These are phyloP conservation scores for Hanseniaspora hatyaiensis DNA, from an alignment of 805 yeast genomes.

Conservation along the genomic window DNA sequence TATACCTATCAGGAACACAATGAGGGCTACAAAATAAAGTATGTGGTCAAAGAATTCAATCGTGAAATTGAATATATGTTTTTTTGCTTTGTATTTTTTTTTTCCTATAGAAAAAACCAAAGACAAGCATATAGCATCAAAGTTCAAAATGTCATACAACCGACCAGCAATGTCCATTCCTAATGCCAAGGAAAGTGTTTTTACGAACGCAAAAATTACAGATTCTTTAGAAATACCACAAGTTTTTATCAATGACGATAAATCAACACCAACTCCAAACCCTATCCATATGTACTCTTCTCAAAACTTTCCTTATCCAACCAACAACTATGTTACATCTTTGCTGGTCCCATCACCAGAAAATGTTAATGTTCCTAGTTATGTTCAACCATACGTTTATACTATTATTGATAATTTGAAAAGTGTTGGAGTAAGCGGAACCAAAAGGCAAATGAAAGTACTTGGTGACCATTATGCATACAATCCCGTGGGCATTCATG, in stretches of 20 bases:
- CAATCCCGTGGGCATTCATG: constrained; percentile 10
- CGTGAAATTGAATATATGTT: no score
- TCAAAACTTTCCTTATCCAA: constrained; percentile 17
- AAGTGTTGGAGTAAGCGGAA: constrained; percentile 33
- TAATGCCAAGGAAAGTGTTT: neutral
- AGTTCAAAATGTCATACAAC: neutral
- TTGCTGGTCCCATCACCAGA: constrained; percentile 15
- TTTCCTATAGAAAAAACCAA: no score
- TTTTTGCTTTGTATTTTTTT: no score
- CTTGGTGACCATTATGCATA: constrained; percentile 10
- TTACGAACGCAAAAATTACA: constrained; percentile 22
- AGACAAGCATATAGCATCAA: neutral
- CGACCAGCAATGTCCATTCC: constrained; percentile 12
- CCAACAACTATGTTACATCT: constrained; percentile 21
- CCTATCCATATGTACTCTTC: constrained; percentile 24
- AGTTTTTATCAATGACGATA: constrained; percentile 39
- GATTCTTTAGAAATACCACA: constrained; percentile 34
- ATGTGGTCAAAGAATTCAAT: no score
- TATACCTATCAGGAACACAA: no score
- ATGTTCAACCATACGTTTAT: constrained; percentile 22
- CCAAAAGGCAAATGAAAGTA: neutral
- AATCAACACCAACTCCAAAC: constrained; percentile 25
- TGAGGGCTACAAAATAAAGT: no score
- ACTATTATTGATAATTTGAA: constrained; percentile 26
- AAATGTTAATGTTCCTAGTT: constrained; percentile 13